These are phyloP conservation scores for Phaseolus lunatus DNA, from an alignment of 306 rosid species.

Conservation along the genomic window DNA sequence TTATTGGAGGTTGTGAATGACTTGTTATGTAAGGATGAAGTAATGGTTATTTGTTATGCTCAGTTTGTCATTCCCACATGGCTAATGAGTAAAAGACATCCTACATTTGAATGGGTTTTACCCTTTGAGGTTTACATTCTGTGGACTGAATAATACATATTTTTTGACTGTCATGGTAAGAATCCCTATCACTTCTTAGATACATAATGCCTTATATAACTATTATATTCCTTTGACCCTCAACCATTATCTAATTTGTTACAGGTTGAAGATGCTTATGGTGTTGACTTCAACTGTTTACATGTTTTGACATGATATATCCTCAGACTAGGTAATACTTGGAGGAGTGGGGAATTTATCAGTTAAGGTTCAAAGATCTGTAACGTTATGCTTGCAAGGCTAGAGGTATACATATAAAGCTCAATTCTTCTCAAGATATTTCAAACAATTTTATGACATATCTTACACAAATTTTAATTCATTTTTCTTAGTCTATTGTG, in stretches of 20 bases:
- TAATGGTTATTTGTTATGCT: slow-evolving; percentile 39
- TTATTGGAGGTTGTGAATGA: slow-evolving; percentile 51
- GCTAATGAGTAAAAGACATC: slow-evolving; percentile 34
- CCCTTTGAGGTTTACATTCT: slow-evolving; percentile 38
- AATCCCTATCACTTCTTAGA: slow-evolving; percentile 20
- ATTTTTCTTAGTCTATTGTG: slow-evolving; percentile 39
- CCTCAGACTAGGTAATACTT: slow-evolving; percentile 45
- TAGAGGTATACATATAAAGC: slow-evolving; percentile 53
- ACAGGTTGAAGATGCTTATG: slow-evolving; percentile 53
- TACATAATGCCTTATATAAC: slow-evolving; percentile 12
- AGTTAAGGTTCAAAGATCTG: slow-evolving; percentile 30
- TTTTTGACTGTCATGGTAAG: slow-evolving; percentile 41
- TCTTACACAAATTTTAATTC: slow-evolving; percentile 59
- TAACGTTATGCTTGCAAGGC: slow-evolving; percentile 45
- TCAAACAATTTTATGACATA: slow-evolving; percentile 45
- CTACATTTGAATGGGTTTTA: slow-evolving; percentile 34
- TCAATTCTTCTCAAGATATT: slow-evolving; percentile 19
- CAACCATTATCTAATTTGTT: slow-evolving; percentile 46
- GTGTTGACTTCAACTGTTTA: slow-evolving; percentile 42
- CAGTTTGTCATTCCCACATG: slow-evolving; percentile 43
- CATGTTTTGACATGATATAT: slow-evolving; percentile 41
- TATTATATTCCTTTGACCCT: slow-evolving; percentile 27
- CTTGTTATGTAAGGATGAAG: slow-evolving; percentile 47
- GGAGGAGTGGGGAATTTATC: slow-evolving; percentile 39
- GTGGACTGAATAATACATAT: slow-evolving; percentile 16